Evolutionary conservation across 495 filamentous ascomycete genomes (phyloP), one percentile per base, ranked within the genome.

Genomic region (Penicillium desertorum): DNA sequence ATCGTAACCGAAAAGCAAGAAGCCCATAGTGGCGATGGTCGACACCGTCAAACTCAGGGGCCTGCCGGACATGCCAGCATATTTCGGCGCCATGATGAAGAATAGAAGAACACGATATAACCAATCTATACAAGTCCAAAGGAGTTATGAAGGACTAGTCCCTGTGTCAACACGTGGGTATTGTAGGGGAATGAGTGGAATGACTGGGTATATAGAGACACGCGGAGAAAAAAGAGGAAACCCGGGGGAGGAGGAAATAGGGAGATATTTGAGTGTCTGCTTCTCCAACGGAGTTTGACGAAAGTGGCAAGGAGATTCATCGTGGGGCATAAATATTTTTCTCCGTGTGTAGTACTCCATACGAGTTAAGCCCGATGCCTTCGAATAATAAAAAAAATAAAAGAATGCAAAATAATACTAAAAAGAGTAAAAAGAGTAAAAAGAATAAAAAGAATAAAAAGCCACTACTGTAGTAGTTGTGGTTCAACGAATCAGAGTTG

Each of bases 1-100:
- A 50, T 87, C 84, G 65, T 88, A 87, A 61, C 86, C 86, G 63
- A 88, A 89, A 4, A 88, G 77, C 30, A 91, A 68, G 70, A 90
- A 90, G 27, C 86, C 88, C 45, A 85, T 88, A 0, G 88, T 90
- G 19, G 87, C 84, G 41, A 91, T 81, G 39, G 80, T 80, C 12
- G 86, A 86, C 36, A 91, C 78, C 22, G 80, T 75, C 58, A 86
- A 64, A 17, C 83, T 85, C 43, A 91, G 79, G n/a, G 77, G 74
- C 64, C 72, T 77, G 70, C 87, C 88, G 41, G 75, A 80, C 56
- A 90, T 77, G 69, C 88, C 88, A 68, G 84, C 80, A 65, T 76
- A 88, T 17, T 42, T 72, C 17, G 76, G 76, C 53, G 72, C 64
- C 68, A 72, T 71, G 12, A 23, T 71, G 54, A 46, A 50, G 25